Percentiles rank a stretch among this genome's conserved stretches.
Conservation (phyloP, 1,284 basidiomycete genomes). For the Meripilus lineatus region DNA sequence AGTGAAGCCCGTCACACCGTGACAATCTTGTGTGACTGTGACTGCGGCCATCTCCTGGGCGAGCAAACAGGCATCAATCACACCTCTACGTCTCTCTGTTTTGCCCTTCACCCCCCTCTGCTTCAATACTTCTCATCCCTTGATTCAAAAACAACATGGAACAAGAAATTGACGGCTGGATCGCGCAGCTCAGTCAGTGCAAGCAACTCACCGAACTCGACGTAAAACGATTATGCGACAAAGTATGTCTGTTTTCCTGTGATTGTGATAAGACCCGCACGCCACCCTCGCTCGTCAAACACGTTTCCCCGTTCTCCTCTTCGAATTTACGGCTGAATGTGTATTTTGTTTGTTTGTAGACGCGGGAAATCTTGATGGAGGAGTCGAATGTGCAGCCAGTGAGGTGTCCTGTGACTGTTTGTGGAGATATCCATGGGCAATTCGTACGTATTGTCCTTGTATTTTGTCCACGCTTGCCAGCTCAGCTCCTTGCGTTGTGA, state of each 20-base stretch:
- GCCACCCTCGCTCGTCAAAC: slow-evolving; percentile 17
- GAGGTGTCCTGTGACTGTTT: slow-evolving; percentile 95
- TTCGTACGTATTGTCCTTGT: slow-evolving; percentile 70
- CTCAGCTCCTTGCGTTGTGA: slow-evolving; percentile 3
- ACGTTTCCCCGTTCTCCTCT: slow-evolving; percentile 12
- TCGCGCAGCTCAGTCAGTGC: slow-evolving; percentile 95
- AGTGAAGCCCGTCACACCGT: neutral
- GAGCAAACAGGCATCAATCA: slow-evolving; percentile 12
- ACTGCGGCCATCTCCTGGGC: neutral
- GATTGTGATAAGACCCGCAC: slow-evolving; percentile 24
- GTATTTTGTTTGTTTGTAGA: slow-evolving; percentile 44
- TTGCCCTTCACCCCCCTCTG: slow-evolving; percentile 17
- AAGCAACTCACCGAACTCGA: slow-evolving; percentile 96
- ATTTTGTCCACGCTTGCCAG: slow-evolving; percentile 8
- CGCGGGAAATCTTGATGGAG: slow-evolving; percentile 95
- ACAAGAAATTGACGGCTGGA: slow-evolving; percentile 90
- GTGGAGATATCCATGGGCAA: slow-evolving; percentile 99
- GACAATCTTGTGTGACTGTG: neutral
- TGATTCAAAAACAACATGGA: slow-evolving; percentile 46
- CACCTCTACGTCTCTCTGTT: slow-evolving; percentile 24
- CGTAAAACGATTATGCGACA: slow-evolving; percentile 98
- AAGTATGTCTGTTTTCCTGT: slow-evolving; percentile 55
- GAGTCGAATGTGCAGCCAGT: slow-evolving; percentile 98
- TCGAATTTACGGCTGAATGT: slow-evolving; percentile 5
- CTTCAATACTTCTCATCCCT: slow-evolving; percentile 10